phyloP scores from a whole-genome alignment of 768 basidiomycete genomes.

The Agrocybe praecox region DNA sequence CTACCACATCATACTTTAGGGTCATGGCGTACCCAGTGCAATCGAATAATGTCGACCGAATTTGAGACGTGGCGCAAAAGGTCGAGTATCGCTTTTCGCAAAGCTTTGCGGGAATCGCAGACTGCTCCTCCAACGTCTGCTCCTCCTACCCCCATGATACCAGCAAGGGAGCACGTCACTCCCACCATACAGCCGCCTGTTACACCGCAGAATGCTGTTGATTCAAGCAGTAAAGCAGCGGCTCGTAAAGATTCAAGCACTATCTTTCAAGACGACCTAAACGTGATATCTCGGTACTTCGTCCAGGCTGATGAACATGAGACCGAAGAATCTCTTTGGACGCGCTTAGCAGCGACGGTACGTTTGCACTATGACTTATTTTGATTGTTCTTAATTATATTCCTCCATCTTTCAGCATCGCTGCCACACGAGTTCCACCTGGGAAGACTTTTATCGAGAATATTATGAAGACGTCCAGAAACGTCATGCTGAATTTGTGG shows the following conservation, averaged over 20 bases:
- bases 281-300: conserved; percentile 56
- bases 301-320: conserved; percentile 49
- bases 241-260: background rate
- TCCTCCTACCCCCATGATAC: background rate
- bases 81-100: conserved; percentile 53
- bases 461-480: conserved; percentile 42
- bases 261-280: conserved; percentile 42
- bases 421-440: conserved; percentile 43
- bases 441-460: conserved; percentile 54
- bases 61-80: conserved; percentile 52
- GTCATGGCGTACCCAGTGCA: conserved; percentile 54
- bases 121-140: conserved; percentile 3
- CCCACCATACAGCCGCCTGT: background rate
- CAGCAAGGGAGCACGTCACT: background rate
- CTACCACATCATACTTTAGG: conserved; percentile 56
- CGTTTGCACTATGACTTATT: conserved; percentile 10
- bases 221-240: conserved; percentile 5
- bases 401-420: conserved; percentile 29
- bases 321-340: conserved; percentile 46
- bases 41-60: conserved; percentile 29
- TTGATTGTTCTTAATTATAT: background rate
- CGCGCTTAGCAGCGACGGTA: conserved; percentile 48
- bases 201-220: conserved; percentile 1
- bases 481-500: conserved; percentile 31
- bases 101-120: conserved; percentile 29